These are phyloP conservation scores for Mucor irregularis DNA, from an alignment of 371 early-diverging fungal species.

Conservation along the genomic window DNA sequence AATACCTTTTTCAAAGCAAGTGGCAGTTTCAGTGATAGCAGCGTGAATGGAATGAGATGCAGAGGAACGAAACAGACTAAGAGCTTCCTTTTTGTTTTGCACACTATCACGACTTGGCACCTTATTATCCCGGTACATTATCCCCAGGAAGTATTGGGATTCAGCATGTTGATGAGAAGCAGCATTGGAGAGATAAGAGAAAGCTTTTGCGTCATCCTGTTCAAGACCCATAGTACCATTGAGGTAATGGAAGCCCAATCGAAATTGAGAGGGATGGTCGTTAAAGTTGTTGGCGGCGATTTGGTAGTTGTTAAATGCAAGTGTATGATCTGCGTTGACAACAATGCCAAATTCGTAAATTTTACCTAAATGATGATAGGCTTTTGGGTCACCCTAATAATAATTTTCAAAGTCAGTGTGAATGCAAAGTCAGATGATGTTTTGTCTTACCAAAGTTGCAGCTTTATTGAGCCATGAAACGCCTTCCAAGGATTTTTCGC, in stretches of 20 bases:
- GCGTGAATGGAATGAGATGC: slow-evolving; percentile 61
- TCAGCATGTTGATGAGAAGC: slow-evolving; percentile 39
- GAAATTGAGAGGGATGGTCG: slow-evolving; percentile 10
- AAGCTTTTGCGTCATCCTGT: slow-evolving; percentile 31
- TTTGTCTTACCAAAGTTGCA: slow-evolving; percentile 31
- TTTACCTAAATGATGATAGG: slow-evolving; percentile 38
- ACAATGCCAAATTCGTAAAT: slow-evolving; percentile 43
- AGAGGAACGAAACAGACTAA: slow-evolving; percentile 64
- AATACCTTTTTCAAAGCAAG: slow-evolving; percentile 71
- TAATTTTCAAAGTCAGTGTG: not conserved
- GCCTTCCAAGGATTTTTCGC: slow-evolving; percentile 31
- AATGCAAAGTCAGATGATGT: slow-evolving; percentile 8
- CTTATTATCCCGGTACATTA: slow-evolving; percentile 43
- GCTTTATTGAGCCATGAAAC: slow-evolving; percentile 42
- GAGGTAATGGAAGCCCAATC: slow-evolving; percentile 42
- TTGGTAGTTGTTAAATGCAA: slow-evolving; percentile 34
- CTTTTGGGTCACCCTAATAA: slow-evolving; percentile 36
- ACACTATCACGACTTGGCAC: slow-evolving; percentile 1
- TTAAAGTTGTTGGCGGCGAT: slow-evolving; percentile 28
- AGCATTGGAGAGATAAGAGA: slow-evolving; percentile 28
- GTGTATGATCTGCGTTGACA: slow-evolving; percentile 21
- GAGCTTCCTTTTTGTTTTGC: slow-evolving; percentile 42
- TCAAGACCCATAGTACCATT: slow-evolving; percentile 30
- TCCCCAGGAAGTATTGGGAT: slow-evolving; percentile 46
- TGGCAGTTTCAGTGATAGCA: slow-evolving; percentile 71